Percentiles rank a stretch among this genome's conserved stretches.
Evolutionary conservation across 306 rosid species (phyloP).

Genomic region (Boehmeria nivea): DNA sequence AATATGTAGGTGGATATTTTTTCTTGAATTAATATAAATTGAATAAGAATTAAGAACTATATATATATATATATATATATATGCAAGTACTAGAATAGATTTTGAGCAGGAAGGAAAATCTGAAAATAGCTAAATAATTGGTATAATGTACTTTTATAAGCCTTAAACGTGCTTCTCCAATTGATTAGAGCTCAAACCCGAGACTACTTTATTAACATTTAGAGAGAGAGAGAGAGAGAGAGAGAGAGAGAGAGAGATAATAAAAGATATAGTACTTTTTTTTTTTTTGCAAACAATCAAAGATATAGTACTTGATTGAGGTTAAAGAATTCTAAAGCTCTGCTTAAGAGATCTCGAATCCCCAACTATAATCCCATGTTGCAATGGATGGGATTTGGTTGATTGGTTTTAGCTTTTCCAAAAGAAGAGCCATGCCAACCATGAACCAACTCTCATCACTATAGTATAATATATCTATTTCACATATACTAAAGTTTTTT

Average conservation of each 20-base stretch:
- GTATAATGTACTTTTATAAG: slow-evolving; percentile 3
- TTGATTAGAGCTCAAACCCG: slow-evolving; percentile 35
- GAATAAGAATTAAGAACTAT: no score
- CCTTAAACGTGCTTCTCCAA: slow-evolving; percentile 32
- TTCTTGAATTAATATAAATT: no score
- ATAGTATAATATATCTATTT: slow-evolving; percentile 3
- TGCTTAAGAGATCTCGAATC: slow-evolving; percentile 53
- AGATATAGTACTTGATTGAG: slow-evolving; percentile 29
- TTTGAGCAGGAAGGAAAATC: background rate
- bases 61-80: background rate
- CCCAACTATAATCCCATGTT: slow-evolving; percentile 51
- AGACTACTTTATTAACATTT: slow-evolving; percentile 1
- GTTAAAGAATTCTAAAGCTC: slow-evolving; percentile 36
- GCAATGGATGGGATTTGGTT: slow-evolving; percentile 63
- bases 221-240: slow-evolving; percentile 7
- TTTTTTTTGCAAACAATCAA: no score
- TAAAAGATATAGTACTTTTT: no score
- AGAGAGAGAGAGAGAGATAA: no score
- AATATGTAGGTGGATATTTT: background rate
- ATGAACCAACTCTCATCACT: slow-evolving; percentile 41
- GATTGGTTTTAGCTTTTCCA: slow-evolving; percentile 53
- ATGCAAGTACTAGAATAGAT: background rate
- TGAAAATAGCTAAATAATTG: background rate
- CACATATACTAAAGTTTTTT: background rate
- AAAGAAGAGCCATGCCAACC: slow-evolving; percentile 71